Evolutionary conservation across 805 yeast species (phyloP).

Genomic region (Candida michaelii): DNA sequence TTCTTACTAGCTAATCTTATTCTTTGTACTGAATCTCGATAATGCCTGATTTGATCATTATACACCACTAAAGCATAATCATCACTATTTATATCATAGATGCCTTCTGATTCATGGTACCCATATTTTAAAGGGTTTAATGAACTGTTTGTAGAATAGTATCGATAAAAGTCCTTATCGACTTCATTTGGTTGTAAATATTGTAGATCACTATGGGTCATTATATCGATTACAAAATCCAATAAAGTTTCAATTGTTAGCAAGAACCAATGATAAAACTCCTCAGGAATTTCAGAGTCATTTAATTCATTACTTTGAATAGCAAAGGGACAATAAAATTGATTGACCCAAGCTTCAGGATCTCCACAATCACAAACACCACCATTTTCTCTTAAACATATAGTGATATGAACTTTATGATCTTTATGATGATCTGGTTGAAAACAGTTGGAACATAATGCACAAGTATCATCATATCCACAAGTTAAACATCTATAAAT

Average conservation of each 20-base stretch:
- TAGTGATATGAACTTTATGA: slow-evolving; percentile 66
- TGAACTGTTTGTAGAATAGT: slow-evolving; percentile 28
- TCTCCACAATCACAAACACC: slow-evolving; percentile 92
- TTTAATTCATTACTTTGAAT: slow-evolving; percentile 10
- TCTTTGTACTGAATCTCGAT: slow-evolving; percentile 67
- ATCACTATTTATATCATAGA: slow-evolving; percentile 36
- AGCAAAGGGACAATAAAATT: slow-evolving; percentile 48
- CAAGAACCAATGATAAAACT: slow-evolving; percentile 36
- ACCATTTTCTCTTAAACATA: slow-evolving; percentile 67
- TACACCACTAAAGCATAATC: slow-evolving; percentile 61
- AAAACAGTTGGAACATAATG: slow-evolving; percentile 76
- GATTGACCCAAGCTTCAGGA: slow-evolving; percentile 72
- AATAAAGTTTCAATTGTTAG: slow-evolving; percentile 47
- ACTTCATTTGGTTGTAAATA: slow-evolving; percentile 28
- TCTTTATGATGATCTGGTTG: slow-evolving; percentile 66
- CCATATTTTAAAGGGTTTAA: slow-evolving; percentile 47
- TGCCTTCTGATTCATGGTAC: slow-evolving; percentile 27
- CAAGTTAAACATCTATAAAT: slow-evolving; percentile 75
- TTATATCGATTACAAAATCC: slow-evolving; percentile 64
- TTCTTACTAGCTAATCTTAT: slow-evolving; percentile 65
- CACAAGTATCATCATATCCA: slow-evolving; percentile 82
- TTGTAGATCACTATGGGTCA: slow-evolving; percentile 48
- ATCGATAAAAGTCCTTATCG: slow-evolving; percentile 23
- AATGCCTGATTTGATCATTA: slow-evolving; percentile 79
- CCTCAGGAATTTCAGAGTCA: slow-evolving; percentile 39